These are phyloP conservation scores for Talaromyces sp. DNA, from an alignment of 2,329 filamentous ascomycete species.

Conservation along the genomic window DNA sequence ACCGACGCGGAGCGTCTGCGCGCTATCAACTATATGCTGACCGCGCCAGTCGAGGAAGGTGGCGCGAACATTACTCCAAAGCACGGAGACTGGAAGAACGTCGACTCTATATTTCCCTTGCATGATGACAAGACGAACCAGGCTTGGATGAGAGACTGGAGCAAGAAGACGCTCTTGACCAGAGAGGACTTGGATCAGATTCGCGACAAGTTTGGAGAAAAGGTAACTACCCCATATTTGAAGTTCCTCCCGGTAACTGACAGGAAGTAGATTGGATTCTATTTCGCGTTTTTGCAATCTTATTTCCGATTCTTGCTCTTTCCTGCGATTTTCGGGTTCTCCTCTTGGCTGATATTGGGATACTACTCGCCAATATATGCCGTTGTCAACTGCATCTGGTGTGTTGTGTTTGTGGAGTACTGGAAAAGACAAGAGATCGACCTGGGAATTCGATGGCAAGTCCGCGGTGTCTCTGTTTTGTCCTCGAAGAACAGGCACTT, in stretches of 20 bases:
- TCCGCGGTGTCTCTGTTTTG: slow-evolving; percentile 77
- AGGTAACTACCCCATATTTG: slow-evolving; percentile 18
- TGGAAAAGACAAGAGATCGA: slow-evolving; percentile 94
- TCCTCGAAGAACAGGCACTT: slow-evolving; percentile 75
- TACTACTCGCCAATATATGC: slow-evolving; percentile 81
- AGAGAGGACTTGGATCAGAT: slow-evolving; percentile 69
- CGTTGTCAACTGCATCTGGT: slow-evolving; percentile 75
- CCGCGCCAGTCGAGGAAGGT: slow-evolving; percentile 65
- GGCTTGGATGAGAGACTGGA: slow-evolving; percentile 71
- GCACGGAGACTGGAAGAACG: slow-evolving; percentile 66
- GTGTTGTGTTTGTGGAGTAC: slow-evolving; percentile 85
- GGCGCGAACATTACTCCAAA: slow-evolving; percentile 73
- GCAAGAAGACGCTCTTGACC: slow-evolving; percentile 44
- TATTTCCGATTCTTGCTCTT: slow-evolving; percentile 85
- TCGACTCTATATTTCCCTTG: slow-evolving; percentile 71
- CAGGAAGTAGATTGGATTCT: slow-evolving; percentile 67
- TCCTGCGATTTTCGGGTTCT: slow-evolving; percentile 73
- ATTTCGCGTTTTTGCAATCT: slow-evolving; percentile 92
- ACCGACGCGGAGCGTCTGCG: slow-evolving; percentile 86
- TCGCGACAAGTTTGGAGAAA: slow-evolving; percentile 69
- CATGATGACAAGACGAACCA: slow-evolving; percentile 75
- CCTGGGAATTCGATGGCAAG: slow-evolving; percentile 83
- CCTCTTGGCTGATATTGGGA: slow-evolving; percentile 75
- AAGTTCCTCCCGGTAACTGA: background rate
- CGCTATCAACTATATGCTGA: slow-evolving; percentile 80